Evolutionary conservation across 192 early-diverging fungal species (phyloP).

Genomic region (Kickxella alabastrina): DNA sequence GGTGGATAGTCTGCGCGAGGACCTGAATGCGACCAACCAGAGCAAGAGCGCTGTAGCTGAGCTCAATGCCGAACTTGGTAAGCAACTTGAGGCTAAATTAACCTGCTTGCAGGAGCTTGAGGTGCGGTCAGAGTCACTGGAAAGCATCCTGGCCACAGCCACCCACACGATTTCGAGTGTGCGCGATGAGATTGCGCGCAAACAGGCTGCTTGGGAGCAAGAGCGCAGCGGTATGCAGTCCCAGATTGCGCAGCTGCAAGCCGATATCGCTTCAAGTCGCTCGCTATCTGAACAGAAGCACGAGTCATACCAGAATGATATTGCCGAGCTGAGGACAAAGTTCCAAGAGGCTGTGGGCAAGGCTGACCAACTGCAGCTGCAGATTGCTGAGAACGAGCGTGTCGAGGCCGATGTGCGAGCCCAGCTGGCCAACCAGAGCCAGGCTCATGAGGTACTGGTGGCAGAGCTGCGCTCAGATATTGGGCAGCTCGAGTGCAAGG

Average conservation of each 20-base stretch:
- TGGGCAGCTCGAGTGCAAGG: background rate
- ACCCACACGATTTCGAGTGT: background rate
- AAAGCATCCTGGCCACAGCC: slow-evolving; percentile 1
- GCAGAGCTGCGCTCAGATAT: slow-evolving; percentile 1
- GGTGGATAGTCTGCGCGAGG: slow-evolving; percentile 3
- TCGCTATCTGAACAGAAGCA: background rate
- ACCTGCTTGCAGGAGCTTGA: slow-evolving; percentile 1
- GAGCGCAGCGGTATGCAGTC: background rate
- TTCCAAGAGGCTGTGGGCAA: background rate
- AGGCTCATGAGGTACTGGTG: background rate
- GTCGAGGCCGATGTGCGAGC: background rate
- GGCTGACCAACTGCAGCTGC: background rate
- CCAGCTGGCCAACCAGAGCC: background rate
- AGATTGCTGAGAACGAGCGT: background rate
- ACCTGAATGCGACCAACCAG: slow-evolving; percentile 4
- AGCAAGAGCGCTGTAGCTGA: slow-evolving; percentile 5
- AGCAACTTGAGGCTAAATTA: slow-evolving; percentile 12
- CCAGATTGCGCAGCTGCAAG: background rate
- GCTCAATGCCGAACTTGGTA: slow-evolving; percentile 15
- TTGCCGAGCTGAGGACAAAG: background rate
- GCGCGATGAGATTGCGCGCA: background rate
- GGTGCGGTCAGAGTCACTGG: slow-evolving; percentile 6
- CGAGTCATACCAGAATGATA: background rate
- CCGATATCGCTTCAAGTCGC: background rate
- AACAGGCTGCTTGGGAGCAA: background rate